phyloP scores from a whole-genome alignment of 2,329 filamentous ascomycete genomes.

The Pestalotiopsis sp. region DNA sequence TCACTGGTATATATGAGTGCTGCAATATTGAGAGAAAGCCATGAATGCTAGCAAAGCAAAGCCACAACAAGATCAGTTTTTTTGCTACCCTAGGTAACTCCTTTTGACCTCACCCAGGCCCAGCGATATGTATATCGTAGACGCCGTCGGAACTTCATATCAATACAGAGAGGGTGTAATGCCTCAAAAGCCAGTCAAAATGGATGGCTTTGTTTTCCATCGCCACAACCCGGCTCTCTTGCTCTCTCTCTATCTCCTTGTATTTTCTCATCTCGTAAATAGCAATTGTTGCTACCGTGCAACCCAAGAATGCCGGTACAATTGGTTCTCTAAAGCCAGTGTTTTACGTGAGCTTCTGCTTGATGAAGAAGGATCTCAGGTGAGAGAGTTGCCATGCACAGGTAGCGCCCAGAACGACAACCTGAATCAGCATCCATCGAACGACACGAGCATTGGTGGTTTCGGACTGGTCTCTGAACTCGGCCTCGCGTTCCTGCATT shows the following conservation, averaged over 20 bases:
- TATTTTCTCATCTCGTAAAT: not conserved
- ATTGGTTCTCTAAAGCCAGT: not conserved
- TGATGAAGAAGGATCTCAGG: slow-evolving; percentile 97
- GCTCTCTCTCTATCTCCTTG: not conserved
- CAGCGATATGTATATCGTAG: slow-evolving; percentile 2
- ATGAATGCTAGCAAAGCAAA: not conserved
- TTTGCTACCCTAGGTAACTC: slow-evolving; percentile 10
- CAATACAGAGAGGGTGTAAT: slow-evolving; percentile 1
- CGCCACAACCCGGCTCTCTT: not conserved
- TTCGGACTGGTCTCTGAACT: slow-evolving; percentile 98
- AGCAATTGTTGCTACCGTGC: not conserved
- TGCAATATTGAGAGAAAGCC: not conserved
- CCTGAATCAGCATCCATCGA: slow-evolving; percentile 90
- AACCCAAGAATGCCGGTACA: not conserved
- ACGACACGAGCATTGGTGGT: slow-evolving; percentile 88
- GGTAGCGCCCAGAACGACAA: slow-evolving; percentile 80
- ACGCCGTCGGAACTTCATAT: slow-evolving; percentile 7
- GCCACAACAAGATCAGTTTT: not conserved
- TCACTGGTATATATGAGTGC: not conserved
- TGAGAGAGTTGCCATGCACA: slow-evolving; percentile 98
- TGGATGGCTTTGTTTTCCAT: not conserved
- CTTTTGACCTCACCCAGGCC: not conserved
- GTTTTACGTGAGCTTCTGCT: slow-evolving; percentile 93
- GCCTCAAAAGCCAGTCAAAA: not conserved
- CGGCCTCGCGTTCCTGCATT: slow-evolving; percentile 86